phyloP scores from a whole-genome alignment of 352 stramenopile genomes.

The Pythium pyrilobum region DNA sequence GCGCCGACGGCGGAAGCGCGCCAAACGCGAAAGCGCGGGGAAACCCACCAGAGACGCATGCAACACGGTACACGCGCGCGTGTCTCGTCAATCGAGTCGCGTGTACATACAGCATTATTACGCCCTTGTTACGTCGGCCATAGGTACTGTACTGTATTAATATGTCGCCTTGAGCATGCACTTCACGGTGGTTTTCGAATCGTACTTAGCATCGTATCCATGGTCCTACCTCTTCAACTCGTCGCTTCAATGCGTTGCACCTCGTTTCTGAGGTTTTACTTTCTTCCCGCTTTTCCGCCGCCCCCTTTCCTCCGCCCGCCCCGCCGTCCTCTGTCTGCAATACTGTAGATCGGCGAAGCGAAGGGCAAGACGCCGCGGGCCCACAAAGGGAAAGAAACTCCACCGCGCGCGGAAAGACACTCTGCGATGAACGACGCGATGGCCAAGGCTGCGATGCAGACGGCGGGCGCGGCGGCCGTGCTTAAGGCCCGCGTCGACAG shows the following conservation, averaged over 20 bases:
- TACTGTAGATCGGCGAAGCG: too few species aligned
- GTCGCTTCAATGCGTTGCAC: background rate
- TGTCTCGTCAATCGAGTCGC: too few species aligned
- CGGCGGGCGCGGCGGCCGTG: background rate
- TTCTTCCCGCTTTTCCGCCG: background rate
- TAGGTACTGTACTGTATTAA: too few species aligned
- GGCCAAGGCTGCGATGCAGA: constrained; percentile 2
- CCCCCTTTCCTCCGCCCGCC: background rate
- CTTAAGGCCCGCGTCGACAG: background rate
- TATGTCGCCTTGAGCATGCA: too few species aligned
- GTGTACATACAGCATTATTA: too few species aligned
- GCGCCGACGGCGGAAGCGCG: background rate
- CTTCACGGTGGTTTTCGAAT: background rate
- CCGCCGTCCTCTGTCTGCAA: too few species aligned
- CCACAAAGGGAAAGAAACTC: background rate
- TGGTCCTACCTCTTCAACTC: background rate
- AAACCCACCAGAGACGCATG: too few species aligned
- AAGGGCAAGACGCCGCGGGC: background rate
- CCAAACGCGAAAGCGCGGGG: background rate
- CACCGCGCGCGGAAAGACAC: background rate
- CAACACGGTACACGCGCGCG: too few species aligned
- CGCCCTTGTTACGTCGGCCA: too few species aligned
- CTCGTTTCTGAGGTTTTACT: constrained; percentile 2
- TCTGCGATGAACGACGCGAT: background rate
- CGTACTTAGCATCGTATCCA: background rate